Conservation (phyloP, 2,329 filamentous ascomycete genomes). For the Pseudohalonectria lignicola region DNA sequence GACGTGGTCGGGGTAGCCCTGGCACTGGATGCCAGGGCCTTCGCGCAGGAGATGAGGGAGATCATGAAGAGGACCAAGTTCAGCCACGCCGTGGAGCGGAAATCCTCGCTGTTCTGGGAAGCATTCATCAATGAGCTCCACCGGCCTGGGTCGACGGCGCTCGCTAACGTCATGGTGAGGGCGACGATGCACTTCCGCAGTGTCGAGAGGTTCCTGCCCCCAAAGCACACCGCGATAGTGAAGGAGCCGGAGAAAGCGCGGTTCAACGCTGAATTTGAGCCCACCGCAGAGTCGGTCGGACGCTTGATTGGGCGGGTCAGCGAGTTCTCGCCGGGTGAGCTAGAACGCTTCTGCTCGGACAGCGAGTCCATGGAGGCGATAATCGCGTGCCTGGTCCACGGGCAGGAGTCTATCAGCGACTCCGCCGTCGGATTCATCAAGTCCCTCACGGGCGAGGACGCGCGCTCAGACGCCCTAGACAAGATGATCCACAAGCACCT, state of each 20-base stretch:
- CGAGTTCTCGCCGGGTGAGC: slow-evolving; percentile 59
- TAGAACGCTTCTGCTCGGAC: slow-evolving; percentile 59
- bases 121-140: slow-evolving; percentile 59
- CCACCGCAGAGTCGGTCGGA: slow-evolving; percentile 48
- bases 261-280: slow-evolving; percentile 65
- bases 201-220: slow-evolving; percentile 60
- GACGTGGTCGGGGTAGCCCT: slow-evolving; percentile 57
- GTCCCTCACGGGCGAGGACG: slow-evolving; percentile 58
- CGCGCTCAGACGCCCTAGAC: slow-evolving; percentile 37
- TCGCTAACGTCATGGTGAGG: slow-evolving; percentile 65
- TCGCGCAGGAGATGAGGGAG: slow-evolving; percentile 56
- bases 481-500: slow-evolving; percentile 34
- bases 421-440: slow-evolving; percentile 76
- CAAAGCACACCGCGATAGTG: slow-evolving; percentile 30
- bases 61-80: slow-evolving; percentile 50
- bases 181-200: slow-evolving; percentile 61
- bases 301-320: slow-evolving; percentile 68
- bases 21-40: slow-evolving; percentile 58
- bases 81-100: slow-evolving; percentile 55
- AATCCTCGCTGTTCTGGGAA: slow-evolving; percentile 71
- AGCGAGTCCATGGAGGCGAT: slow-evolving; percentile 55
- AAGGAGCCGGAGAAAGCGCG: slow-evolving; percentile 39
- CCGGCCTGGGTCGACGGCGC: slow-evolving; percentile 44
- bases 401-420: slow-evolving; percentile 67
- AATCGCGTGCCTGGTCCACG: slow-evolving; percentile 70